These are phyloP conservation scores for Fusarium lateritium DNA, from an alignment of 2,329 filamentous ascomycete genomes.

Conservation along the genomic window DNA sequence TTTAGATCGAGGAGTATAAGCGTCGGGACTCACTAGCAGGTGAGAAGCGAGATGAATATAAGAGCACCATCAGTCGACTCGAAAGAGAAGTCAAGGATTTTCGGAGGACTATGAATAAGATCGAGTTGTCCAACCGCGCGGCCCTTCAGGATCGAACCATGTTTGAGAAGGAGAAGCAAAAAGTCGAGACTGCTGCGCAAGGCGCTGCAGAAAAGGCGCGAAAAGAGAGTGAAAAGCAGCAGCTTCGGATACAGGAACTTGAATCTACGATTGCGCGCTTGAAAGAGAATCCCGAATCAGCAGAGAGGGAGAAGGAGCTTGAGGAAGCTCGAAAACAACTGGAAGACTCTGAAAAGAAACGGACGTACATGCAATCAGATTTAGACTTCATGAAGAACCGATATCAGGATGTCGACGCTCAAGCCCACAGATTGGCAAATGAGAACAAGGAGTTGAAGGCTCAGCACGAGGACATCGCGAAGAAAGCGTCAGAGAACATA, in stretches of 20 bases:
- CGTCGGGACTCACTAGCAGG: slow-evolving; percentile 45
- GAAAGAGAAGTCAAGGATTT: slow-evolving; percentile 64
- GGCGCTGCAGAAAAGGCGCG: slow-evolving; percentile 47
- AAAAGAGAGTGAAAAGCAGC: slow-evolving; percentile 57
- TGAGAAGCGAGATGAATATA: slow-evolving; percentile 55
- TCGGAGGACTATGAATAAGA: slow-evolving; percentile 59
- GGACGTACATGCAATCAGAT: slow-evolving; percentile 62
- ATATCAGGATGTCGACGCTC: slow-evolving; percentile 72
- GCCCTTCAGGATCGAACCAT: slow-evolving; percentile 66
- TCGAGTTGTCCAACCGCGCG: slow-evolving; percentile 64
- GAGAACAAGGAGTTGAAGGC: slow-evolving; percentile 64
- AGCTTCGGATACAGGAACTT: slow-evolving; percentile 56
- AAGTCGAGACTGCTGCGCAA: slow-evolving; percentile 54
- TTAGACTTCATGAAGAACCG: slow-evolving; percentile 69
- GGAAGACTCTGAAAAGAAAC: slow-evolving; percentile 58
- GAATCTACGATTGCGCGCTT: slow-evolving; percentile 53
- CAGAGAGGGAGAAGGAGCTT: slow-evolving; percentile 51
- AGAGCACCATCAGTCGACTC: slow-evolving; percentile 60
- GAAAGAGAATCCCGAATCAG: slow-evolving; percentile 42
- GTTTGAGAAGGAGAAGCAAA: slow-evolving; percentile 63
- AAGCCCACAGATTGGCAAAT: slow-evolving; percentile 60
- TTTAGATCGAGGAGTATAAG: slow-evolving; percentile 52
- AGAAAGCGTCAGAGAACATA: slow-evolving; percentile 62
- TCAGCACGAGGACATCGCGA: slow-evolving; percentile 58
- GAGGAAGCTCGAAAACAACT: slow-evolving; percentile 57